phyloP scores from a whole-genome alignment of 2,329 filamentous ascomycete species.

The Rasamsonia emersonii region DNA sequence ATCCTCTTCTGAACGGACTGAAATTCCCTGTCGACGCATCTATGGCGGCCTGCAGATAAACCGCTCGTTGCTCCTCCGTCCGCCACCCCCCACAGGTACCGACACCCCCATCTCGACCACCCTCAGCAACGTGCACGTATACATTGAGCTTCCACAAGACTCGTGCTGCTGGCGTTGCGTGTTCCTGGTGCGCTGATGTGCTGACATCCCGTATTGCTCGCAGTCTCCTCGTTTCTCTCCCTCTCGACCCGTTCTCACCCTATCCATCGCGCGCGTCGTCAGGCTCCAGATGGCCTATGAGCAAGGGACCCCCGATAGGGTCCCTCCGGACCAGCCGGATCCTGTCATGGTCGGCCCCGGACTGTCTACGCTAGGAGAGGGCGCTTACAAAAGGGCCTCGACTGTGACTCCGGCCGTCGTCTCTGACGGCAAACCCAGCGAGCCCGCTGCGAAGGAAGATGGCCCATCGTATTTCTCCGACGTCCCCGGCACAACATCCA shows the following conservation, averaged over 20 bases:
- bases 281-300: conserved; percentile 8
- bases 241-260: conserved; percentile 2
- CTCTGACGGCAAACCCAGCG: conserved; percentile 12
- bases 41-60: too few relatives aligned
- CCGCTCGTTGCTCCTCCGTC: too few relatives aligned
- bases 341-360: conserved; percentile 9
- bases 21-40: too few relatives aligned
- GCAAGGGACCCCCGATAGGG: conserved; percentile 8
- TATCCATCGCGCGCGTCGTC: conserved; percentile 1
- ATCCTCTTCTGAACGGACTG: too few relatives aligned
- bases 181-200: too few relatives aligned
- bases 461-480: conserved; percentile 22
- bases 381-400: conserved; percentile 20
- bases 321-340: conserved; percentile 9
- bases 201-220: too few relatives aligned
- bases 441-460: conserved; percentile 12
- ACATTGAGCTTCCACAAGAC: too few relatives aligned
- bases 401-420: conserved; percentile 20
- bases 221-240: too few relatives aligned
- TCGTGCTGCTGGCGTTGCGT: too few relatives aligned
- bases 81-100: too few relatives aligned
- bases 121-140: too few relatives aligned
- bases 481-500: conserved; percentile 13
- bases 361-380: conserved; percentile 11
- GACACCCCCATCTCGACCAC: too few relatives aligned